These are phyloP conservation scores for Leptodermis oblonga DNA, from an alignment of 257 asterid species.

Conservation along the genomic window DNA sequence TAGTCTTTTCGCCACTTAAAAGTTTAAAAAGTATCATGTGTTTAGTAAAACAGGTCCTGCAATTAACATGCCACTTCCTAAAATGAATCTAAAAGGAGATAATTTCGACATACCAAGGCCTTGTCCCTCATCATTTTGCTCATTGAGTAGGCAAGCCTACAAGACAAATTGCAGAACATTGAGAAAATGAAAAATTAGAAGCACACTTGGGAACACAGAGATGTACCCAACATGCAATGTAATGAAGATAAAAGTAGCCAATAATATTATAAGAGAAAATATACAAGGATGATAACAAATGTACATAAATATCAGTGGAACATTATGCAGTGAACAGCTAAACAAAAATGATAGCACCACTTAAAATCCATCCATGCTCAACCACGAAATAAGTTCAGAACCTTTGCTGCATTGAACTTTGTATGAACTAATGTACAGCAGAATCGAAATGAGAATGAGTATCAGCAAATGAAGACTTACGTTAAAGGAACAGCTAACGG, in stretches of 20 bases:
- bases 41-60: no score
- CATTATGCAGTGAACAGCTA: background rate
- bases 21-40: no score
- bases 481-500: conserved; percentile 95
- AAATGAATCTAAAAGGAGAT: conserved; percentile 4
- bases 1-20: no score
- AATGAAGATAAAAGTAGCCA: background rate
- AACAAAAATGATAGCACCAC: background rate
- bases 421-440: background rate
- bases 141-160: conserved; percentile 99
- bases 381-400: background rate
- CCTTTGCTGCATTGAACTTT: background rate
- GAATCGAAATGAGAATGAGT: background rate
- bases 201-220: background rate
- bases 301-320: background rate
- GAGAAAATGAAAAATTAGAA: background rate
- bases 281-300: background rate
- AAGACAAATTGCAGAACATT: conserved; percentile 9
- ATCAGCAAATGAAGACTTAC: conserved; percentile 47
- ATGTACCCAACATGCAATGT: background rate
- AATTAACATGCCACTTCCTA: no score
- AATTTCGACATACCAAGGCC: conserved; percentile 69
- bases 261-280: background rate
- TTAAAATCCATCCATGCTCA: background rate
- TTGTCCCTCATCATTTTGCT: conserved; percentile 99